Evolutionary conservation across 192 early-diverging fungal species (phyloP).

Genomic region (Linnemannia schmuckeri): DNA sequence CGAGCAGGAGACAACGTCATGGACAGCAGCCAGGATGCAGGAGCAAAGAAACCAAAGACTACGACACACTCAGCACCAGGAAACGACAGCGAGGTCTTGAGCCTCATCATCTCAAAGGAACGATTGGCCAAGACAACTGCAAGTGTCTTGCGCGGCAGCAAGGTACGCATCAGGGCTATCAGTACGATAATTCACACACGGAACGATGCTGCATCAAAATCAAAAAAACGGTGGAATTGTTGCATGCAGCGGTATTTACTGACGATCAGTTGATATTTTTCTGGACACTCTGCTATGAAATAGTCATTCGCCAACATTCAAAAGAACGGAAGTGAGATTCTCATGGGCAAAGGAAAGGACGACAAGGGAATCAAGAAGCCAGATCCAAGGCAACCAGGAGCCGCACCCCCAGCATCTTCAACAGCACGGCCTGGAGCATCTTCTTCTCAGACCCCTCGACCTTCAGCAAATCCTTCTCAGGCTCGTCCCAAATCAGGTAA

Average conservation of each 20-base stretch:
- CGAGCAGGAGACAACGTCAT: conserved; percentile 50
- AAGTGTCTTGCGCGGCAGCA: conserved; percentile 60
- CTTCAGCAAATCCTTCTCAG: conserved; percentile 51
- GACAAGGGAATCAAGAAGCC: conserved; percentile 39
- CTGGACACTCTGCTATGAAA: background rate
- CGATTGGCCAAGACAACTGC: conserved; percentile 57
- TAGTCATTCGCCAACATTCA: conserved; percentile 57
- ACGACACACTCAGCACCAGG: conserved; percentile 21
- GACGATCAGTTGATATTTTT: background rate
- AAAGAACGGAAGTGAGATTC: conserved; percentile 44
- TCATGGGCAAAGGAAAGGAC: conserved; percentile 51
- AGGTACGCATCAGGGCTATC: conserved; percentile 27
- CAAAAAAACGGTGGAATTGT: background rate
- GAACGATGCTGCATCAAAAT: background rate
- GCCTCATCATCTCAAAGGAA: conserved; percentile 55
- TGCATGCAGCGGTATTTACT: background rate
- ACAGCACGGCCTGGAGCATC: conserved; percentile 21
- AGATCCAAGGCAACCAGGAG: conserved; percentile 34
- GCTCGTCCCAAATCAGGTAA: conserved; percentile 42
- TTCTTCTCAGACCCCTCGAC: conserved; percentile 13
- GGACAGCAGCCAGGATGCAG: conserved; percentile 48
- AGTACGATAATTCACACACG: background rate
- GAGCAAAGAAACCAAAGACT: conserved; percentile 54
- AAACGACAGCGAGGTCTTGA: conserved; percentile 57
- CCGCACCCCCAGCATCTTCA: conserved; percentile 10